Evolutionary conservation across 139 green algal genomes (phyloP), one percentile per base, ranked within the genome.

Genomic region (Eudorina sp.): DNA sequence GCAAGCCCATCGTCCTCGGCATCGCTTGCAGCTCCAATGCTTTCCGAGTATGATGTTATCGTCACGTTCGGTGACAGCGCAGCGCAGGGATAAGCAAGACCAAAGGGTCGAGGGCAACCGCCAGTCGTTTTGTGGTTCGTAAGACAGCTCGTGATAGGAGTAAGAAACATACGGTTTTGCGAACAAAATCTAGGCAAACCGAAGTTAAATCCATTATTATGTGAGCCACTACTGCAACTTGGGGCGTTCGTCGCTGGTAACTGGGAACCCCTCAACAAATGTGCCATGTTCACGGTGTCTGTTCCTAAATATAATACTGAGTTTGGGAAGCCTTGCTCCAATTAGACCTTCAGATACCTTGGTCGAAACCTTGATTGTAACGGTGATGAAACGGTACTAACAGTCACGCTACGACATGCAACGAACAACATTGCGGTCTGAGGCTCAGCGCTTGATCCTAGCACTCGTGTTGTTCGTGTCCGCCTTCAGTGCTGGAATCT

Each of bases 111-210:
- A 45, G 16, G n/a, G 11, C 64, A 74, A 75, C 34, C 66, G 31
- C 46, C 36, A 31, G 66, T 48, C n/a, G 36, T 75, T 46, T 25
- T 75, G 66, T 75, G 66, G 66, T 75, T 75, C 31, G 66, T 75
- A 75, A 75, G 66, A 25, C 31, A 25, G 16, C 16, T 13, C 13
- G 13, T 58, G 51, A 13, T 16, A 25, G 51, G 16, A 13, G 51
- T 58, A 16, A 58, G 51, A 16, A 58, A 13, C 13, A 16, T 16
- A 16, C 51, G 13, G 13, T 16, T 13, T 13, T 16, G 13, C 51
- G 16, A 16, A 58, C 51, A 58, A 58, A 16, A 16, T 25, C 51
- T 58, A 58, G 51, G 51, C 51, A 16, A 13, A 58, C 16, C 13
- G 51, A 13, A 25, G 13, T 25, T 25, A 16, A 16, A 25, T 13